Evolutionary conservation across 1,284 basidiomycete species (phyloP).

Genomic region (Trametes polyzona): DNA sequence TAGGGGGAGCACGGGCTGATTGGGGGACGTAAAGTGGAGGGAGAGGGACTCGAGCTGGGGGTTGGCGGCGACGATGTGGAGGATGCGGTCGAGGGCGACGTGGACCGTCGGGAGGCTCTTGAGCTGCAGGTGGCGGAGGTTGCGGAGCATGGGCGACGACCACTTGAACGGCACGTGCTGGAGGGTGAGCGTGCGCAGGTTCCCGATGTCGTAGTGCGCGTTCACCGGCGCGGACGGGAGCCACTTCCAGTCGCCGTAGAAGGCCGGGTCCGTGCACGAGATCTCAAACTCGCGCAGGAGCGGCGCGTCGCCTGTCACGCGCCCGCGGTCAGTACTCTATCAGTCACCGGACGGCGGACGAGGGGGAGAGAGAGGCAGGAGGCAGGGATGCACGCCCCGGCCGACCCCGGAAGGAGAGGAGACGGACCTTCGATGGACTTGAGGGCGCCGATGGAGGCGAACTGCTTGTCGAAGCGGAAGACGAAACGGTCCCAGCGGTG

Average conservation of each 20-base stretch:
- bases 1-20: conserved; percentile 64
- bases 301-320: conserved; percentile 63
- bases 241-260: conserved; percentile 71
- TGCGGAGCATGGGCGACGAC: conserved; percentile 67
- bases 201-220: conserved; percentile 45
- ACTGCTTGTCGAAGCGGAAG: conserved; percentile 75
- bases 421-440: conserved; percentile 67
- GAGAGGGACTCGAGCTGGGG: conserved; percentile 56
- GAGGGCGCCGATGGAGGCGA: conserved; percentile 69
- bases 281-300: conserved; percentile 75
- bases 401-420: background rate
- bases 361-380: no score
- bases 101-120: conserved; percentile 65
- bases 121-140: conserved; percentile 60
- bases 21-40: conserved; percentile 61
- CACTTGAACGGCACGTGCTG: conserved; percentile 76
- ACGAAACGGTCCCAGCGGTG: conserved; percentile 79
- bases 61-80: conserved; percentile 62
- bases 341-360: background rate
- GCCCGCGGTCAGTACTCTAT: background rate
- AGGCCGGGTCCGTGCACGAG: conserved; percentile 66
- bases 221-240: conserved; percentile 54
- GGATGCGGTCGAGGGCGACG: conserved; percentile 65
- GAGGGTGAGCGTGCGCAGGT: conserved; percentile 58
- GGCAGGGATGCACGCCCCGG: background rate